These are phyloP conservation scores for Eucalyptus melliodora DNA, from an alignment of 345 rosid genomes.

Conservation along the genomic window DNA sequence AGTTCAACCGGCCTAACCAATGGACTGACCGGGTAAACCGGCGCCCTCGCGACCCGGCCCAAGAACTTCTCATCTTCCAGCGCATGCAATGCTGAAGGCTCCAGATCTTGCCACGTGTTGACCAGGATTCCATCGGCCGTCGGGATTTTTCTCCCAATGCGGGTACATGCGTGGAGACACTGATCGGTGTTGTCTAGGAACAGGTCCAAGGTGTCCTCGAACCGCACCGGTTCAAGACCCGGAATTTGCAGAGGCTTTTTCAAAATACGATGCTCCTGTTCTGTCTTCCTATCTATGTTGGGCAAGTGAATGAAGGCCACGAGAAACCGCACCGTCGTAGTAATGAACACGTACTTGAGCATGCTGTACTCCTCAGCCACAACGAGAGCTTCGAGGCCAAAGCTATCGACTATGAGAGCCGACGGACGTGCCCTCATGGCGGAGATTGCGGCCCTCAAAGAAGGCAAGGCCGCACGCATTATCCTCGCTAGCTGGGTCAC, in stretches of 20 bases:
- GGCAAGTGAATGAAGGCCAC: conserved; percentile 29
- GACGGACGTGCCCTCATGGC: conserved; percentile 19
- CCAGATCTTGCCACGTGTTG: conserved; percentile 40
- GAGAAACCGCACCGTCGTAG: conserved; percentile 51
- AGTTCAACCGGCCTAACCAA: not conserved
- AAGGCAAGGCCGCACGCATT: conserved; percentile 28
- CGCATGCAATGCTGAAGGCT: conserved; percentile 12
- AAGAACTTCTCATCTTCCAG: not conserved
- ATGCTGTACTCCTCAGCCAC: conserved; percentile 30
- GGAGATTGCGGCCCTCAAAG: conserved; percentile 27
- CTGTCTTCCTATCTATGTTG: conserved; percentile 2
- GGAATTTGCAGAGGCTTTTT: conserved; percentile 22
- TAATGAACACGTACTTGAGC: conserved; percentile 26
- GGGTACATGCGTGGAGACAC: not conserved
- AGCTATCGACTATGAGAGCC: conserved; percentile 33
- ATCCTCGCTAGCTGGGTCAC: conserved; percentile 10
- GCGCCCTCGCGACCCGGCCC: not conserved
- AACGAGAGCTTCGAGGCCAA: conserved; percentile 33
- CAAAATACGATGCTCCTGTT: conserved; percentile 2
- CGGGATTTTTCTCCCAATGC: conserved; percentile 4
- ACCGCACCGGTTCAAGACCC: conserved; percentile 37
- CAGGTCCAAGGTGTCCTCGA: conserved; percentile 20
- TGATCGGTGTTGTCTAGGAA: not conserved
- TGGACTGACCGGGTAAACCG: conserved; percentile 4
- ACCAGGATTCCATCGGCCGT: conserved; percentile 36